phyloP scores from a whole-genome alignment of 2,329 filamentous ascomycete genomes.

The Microcera coccophila region DNA sequence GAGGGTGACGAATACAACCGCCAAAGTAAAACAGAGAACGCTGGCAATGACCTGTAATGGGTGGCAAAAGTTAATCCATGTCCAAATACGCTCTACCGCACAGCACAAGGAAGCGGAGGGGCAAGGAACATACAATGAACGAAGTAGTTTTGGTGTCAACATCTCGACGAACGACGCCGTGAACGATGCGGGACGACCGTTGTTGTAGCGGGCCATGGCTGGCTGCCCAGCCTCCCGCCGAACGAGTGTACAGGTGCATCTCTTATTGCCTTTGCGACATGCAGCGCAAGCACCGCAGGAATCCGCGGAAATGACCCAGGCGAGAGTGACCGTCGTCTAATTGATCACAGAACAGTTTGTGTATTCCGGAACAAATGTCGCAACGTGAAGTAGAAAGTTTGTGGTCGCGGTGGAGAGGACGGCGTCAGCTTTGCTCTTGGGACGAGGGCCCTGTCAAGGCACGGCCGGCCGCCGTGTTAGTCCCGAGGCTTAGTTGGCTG shows the following conservation, averaged over 20 bases:
- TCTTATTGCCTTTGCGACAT: slow-evolving; percentile 15
- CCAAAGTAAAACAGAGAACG: slow-evolving; percentile 12
- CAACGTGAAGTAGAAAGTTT: slow-evolving; percentile 3
- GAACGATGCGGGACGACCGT: slow-evolving; percentile 5
- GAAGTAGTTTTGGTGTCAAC: slow-evolving; percentile 17
- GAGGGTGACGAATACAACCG: slow-evolving; percentile 9
- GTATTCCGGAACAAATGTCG: neutral
- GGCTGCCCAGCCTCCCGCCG: slow-evolving; percentile 19
- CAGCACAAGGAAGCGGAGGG: neutral
- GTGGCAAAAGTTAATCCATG: slow-evolving; percentile 1
- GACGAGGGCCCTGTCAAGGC: slow-evolving; percentile 20
- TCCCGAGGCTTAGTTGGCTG: slow-evolving; percentile 1
- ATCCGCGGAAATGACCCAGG: neutral
- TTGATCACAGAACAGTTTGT: neutral
- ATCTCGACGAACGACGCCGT: slow-evolving; percentile 9
- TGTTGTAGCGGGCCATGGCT: slow-evolving; percentile 7
- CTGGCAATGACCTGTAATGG: slow-evolving; percentile 18
- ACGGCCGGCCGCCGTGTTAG: slow-evolving; percentile 23
- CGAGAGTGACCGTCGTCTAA: neutral
- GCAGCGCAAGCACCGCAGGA: slow-evolving; percentile 7
- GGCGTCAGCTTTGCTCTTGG: slow-evolving; percentile 3
- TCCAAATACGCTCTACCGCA: neutral
- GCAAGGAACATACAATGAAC: slow-evolving; percentile 21
- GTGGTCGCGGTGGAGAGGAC: slow-evolving; percentile 5
- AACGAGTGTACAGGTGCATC: slow-evolving; percentile 22